phyloP scores from a whole-genome alignment of 148 eudicot genomes.

The Vaccinium vitisidaea region DNA sequence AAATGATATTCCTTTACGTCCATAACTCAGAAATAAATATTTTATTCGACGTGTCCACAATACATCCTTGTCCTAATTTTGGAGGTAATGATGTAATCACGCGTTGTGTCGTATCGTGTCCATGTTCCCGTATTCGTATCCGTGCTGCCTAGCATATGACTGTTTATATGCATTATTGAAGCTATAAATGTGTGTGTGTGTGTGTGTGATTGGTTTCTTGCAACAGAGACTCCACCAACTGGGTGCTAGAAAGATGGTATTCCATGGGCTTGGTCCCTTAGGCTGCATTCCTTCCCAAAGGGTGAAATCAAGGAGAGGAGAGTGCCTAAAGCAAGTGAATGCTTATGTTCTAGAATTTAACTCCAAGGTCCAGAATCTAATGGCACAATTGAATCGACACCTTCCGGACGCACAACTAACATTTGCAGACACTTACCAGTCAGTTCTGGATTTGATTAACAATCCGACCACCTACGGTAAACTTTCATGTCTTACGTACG shows the following conservation, averaged over 20 bases:
- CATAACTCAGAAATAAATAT: too few species aligned
- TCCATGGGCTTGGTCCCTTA: conserved; percentile 87
- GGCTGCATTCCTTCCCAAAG: conserved; percentile 97
- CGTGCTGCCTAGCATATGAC: neutral
- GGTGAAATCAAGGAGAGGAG: conserved; percentile 57
- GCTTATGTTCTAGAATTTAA: conserved; percentile 60
- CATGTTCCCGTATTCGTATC: too few species aligned
- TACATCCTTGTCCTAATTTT: too few species aligned
- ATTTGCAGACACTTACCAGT: conserved; percentile 74
- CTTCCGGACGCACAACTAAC: conserved; percentile 52
- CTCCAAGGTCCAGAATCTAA: conserved; percentile 43
- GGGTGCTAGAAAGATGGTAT: conserved; percentile 73
- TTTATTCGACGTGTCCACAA: too few species aligned
- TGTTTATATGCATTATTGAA: neutral
- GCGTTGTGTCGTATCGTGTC: too few species aligned
- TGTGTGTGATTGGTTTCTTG: neutral
- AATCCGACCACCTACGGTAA: conserved; percentile 63
- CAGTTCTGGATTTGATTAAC: conserved; percentile 53
- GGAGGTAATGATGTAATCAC: too few species aligned
- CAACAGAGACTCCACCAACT: conserved; percentile 57
- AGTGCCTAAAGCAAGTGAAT: conserved; percentile 73
- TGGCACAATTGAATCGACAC: conserved; percentile 39
- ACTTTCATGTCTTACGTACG: neutral
- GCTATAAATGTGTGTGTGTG: neutral
- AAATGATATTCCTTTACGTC: too few species aligned